Evolutionary conservation across 768 basidiomycete species (phyloP).

Genomic region (Mycena polygramma): DNA sequence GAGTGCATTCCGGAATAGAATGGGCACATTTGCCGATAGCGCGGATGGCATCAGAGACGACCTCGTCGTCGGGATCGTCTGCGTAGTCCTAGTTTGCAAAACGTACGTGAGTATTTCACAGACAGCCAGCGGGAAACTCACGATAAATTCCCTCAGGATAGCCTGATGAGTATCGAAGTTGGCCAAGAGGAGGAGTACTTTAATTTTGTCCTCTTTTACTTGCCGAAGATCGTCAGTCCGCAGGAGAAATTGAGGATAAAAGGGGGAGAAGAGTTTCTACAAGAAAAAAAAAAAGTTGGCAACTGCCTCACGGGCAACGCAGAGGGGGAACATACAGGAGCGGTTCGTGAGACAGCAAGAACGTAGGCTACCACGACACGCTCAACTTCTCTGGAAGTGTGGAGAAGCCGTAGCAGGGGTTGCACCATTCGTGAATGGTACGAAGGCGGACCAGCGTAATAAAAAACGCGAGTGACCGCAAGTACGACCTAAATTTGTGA

Average conservation of each 20-base stretch:
- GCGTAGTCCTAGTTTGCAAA: conserved; percentile 73
- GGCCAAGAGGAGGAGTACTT: conserved; percentile 75
- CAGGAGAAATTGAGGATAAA: conserved; percentile 78
- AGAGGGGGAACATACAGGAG: conserved; percentile 66
- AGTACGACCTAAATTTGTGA: conserved; percentile 74
- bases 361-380: conserved; percentile 82
- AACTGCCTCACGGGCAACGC: neutral
- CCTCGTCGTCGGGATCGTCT: conserved; percentile 79
- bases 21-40: conserved; percentile 85
- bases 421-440: conserved; percentile 69
- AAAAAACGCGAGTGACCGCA: conserved; percentile 79
- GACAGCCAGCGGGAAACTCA: conserved; percentile 52
- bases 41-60: conserved; percentile 79
- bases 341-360: conserved; percentile 69
- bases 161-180: conserved; percentile 75
- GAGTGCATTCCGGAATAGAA: conserved; percentile 74
- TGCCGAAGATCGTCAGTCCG: conserved; percentile 73
- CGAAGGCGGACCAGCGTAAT: conserved; percentile 76
- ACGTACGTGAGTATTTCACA: neutral
- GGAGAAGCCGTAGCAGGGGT: conserved; percentile 82
- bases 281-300: neutral
- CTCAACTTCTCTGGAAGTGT: conserved; percentile 77
- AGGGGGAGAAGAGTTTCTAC: conserved; percentile 73
- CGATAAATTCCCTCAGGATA: conserved; percentile 88
- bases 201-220: conserved; percentile 83